These are phyloP conservation scores for Coemansia nantahalensis DNA, from an alignment of 192 early-diverging fungal species.

Conservation along the genomic window DNA sequence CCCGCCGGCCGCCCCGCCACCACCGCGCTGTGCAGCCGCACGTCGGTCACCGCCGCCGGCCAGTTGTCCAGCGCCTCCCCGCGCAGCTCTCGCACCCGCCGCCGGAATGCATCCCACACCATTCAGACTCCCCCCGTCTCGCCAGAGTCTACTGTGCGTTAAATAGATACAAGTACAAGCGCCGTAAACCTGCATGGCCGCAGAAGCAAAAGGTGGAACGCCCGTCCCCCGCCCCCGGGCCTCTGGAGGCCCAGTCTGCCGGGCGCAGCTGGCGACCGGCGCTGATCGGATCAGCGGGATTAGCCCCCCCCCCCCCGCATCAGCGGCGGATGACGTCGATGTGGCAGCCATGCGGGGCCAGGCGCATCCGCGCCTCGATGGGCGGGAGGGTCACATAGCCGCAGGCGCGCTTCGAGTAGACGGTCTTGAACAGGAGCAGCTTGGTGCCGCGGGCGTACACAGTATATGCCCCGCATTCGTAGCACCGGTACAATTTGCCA, in stretches of 20 bases:
- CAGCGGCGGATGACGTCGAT: no score
- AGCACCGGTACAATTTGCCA: neutral
- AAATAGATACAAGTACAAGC: no score
- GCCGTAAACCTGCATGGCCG: no score
- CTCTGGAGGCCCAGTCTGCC: no score
- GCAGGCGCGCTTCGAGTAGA: neutral
- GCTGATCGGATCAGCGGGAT: no score
- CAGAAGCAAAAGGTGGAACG: no score
- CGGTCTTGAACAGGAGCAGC: neutral
- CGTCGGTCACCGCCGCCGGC: constrained; percentile 7
- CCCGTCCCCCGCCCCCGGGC: no score
- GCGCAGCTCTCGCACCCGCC: constrained; percentile 19
- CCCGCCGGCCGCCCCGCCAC: neutral
- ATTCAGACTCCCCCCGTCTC: neutral
- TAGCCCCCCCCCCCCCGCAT: no score
- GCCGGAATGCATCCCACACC: constrained; percentile 20
- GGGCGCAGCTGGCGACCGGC: no score
- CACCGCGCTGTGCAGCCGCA: neutral
- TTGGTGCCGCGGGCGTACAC: neutral
- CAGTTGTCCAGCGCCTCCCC: constrained; percentile 17
- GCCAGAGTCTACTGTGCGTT: neutral
- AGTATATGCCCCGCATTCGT: neutral
- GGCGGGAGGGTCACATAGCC: neutral
- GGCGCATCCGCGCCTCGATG: neutral
- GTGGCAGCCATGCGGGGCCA: neutral